Evolutionary conservation across 2,329 filamentous ascomycete genomes (phyloP), one percentile per base, ranked within the genome.

Genomic region (Penicillium italicum): DNA sequence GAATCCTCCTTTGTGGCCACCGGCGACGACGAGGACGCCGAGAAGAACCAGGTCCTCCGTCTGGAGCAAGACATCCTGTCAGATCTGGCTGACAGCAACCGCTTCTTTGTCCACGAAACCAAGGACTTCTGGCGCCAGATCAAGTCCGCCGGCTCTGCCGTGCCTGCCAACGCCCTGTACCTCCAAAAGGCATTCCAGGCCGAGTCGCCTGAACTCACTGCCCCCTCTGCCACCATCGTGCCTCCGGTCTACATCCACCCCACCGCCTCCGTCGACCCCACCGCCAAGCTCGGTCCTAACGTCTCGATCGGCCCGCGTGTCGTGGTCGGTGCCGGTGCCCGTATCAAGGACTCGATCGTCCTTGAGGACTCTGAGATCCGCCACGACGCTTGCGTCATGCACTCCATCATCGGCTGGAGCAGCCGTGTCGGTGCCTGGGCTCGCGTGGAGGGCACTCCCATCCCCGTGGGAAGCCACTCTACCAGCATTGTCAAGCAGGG

Each of bases 41-140:
- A 84, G 75, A 88, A 88, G 76, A 93, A 85, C 71, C 87, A 96
- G 68, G 90, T 96, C 47, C 89, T 99, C 65, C 90, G 94, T 50
- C 83, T 99, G 54, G 94, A 99, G 79, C 94, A 97, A 78, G 94
- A 99, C 72, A 96, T 97, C 50, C 83, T 99, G 57, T 89, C 91
- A 49, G 93, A 97, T 70, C 86, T 97, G 69, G 93, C 94, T 59
- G 94, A 97, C 77, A 96, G 85, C 83, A 94, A 96, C 78, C 90
- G 94, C 75, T 99, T 99, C 81, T 97, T 91, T 77, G 94, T 97
- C 31, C 89, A 96, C 74, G 94, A 99, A 80, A 97, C 93, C 63
- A 96, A 95, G 79, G 94, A 97, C 75, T 99, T 99, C 77, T 99
- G 94, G 94, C 91, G 94, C 67, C 94, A 99, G 81, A 97, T 99